Evolutionary conservation across 352 stramenopile genomes (phyloP), one percentile per base, ranked within the genome.

Genomic region (Pythium rishiriense): DNA sequence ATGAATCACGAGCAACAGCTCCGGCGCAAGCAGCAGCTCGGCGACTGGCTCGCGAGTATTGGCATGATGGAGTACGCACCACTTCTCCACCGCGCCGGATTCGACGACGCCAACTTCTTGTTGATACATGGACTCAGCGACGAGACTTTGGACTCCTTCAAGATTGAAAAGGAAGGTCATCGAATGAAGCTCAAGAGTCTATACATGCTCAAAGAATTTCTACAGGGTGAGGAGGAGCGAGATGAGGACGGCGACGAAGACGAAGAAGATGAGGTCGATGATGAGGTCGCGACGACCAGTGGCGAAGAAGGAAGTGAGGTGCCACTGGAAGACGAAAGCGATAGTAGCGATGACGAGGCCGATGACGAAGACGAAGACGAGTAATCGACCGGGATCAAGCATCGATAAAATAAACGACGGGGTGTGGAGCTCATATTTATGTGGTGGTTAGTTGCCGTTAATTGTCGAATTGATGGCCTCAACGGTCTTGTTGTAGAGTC

Each of bases 401-500:
- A 6, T 46, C 39, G n/a, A 46, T 19, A 63, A 19, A 47, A n/a
- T n/a, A n/a, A n/a, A 63, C 15, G 41, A 54, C 21, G 43, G 41
- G 10, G 14, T 43, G 37, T 17, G 37, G 35, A 5, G 37, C 6
- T 47, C 5, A 47, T 47, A 47, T 47, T 47, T 4, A 47, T 24
- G 4, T 11, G 25, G 25, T 10, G n/a, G n/a, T 28, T 47, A 60
- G 15, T 25, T 28, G 6, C 64, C 82, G 64, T 66, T 75, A 15
- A 83, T 43, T 41, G 79, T 86, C 29, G 60, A 72, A 64, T 91
- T 88, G 37, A 92, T 76, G 39, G 79, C 80, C 42, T 72, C 51
- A 46, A 90, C 74, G 3, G 83, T 91, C 45, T 81, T 87, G 76
- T 93, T 93, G 68, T 94, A 94, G 19, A 91, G 64, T 31, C 48